Percentiles rank a stretch among this genome's conserved stretches.
Evolutionary conservation across 2,329 filamentous ascomycete species (phyloP).

Genomic region (Colletotrichum sp.): DNA sequence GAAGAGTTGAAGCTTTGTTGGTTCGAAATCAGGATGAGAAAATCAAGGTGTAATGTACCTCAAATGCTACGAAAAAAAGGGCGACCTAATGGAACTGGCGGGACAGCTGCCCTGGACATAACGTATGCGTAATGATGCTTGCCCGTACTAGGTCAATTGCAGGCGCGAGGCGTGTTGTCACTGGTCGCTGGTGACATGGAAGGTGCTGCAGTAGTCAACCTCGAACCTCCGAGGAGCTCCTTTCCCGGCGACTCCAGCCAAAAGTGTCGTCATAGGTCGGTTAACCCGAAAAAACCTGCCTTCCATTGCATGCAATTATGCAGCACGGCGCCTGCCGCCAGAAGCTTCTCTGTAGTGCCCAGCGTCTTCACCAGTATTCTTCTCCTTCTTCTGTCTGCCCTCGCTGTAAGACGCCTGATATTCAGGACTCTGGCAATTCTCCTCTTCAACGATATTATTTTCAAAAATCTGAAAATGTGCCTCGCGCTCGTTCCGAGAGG

Average conservation of each 20-base stretch:
- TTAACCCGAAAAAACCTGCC: constrained; percentile 8
- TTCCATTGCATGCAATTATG: constrained; percentile 14
- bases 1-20: not conserved
- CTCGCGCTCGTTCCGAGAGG: not conserved
- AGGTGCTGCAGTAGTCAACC: not conserved
- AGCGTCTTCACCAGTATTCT: not conserved
- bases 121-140: constrained; percentile 16
- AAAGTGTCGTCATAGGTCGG: constrained; percentile 16
- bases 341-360: not conserved
- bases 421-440: not conserved
- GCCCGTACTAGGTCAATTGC: constrained; percentile 7
- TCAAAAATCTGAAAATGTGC: not conserved
- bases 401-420: no score
- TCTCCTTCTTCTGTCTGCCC: not conserved
- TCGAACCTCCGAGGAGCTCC: constrained; percentile 11
- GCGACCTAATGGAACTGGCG: not conserved
- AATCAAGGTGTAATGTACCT: not conserved
- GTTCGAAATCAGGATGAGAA: not conserved
- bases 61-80: not conserved
- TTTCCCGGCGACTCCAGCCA: not conserved
- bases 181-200: not conserved
- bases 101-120: constrained; percentile 7
- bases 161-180: not conserved
- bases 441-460: accelerated
- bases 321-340: not conserved